Conservation (phyloP, 2,329 filamentous ascomycete species). For the Venturia asperata region DNA sequence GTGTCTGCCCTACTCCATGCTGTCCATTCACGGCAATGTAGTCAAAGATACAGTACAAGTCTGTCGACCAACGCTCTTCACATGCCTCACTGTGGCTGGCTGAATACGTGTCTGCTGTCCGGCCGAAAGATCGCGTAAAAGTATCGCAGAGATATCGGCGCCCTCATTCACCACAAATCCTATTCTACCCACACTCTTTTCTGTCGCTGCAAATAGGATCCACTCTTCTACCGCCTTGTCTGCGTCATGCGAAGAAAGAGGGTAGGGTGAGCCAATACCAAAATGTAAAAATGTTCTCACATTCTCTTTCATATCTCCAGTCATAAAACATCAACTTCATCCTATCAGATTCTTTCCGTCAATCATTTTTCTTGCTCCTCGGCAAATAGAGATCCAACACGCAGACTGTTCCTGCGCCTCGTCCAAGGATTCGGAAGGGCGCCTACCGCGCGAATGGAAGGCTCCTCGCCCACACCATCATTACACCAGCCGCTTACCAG, state of each 20-base stretch:
- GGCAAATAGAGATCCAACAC: not conserved
- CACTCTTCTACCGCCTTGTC: not conserved
- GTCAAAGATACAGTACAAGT: not conserved
- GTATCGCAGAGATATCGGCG: not conserved
- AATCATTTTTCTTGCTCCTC: not conserved
- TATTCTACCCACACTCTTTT: not conserved
- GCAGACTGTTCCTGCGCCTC: not conserved
- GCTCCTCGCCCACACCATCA: slow-evolving; percentile 1
- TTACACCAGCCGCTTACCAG: not conserved
- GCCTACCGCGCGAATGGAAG: not conserved
- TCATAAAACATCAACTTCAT: not conserved
- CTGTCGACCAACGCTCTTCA: not conserved
- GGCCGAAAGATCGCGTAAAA: not conserved
- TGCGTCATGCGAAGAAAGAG: not conserved
- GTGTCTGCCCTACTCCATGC: not conserved
- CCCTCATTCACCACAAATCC: not conserved
- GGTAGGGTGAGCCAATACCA: not conserved
- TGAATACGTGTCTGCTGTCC: not conserved
- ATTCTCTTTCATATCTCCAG: not conserved
- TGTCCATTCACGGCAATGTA: not conserved
- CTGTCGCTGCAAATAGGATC: not conserved
- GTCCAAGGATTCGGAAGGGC: not conserved
- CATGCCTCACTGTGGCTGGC: not conserved
- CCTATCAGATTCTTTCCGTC: not conserved
- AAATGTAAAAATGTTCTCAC: not conserved